Percentiles rank a stretch among this genome's conserved stretches.
These are phyloP conservation scores for Eleusine coracana DNA, from an alignment of 176 grass and related monocot species.

Conservation along the genomic window DNA sequence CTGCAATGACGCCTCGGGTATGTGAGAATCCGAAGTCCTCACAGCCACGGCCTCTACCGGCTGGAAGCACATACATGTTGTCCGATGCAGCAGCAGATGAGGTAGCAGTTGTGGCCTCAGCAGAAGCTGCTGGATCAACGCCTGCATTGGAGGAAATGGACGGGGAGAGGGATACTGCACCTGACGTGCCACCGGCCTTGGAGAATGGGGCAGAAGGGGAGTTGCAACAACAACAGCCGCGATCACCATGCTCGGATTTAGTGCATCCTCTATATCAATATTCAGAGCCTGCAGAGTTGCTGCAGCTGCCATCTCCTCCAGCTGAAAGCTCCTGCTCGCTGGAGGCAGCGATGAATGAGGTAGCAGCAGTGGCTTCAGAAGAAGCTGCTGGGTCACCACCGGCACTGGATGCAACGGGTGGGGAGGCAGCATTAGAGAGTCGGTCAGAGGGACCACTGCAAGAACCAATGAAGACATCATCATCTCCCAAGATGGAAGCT, in stretches of 20 bases:
- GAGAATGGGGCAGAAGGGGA: neutral
- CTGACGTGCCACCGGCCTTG: neutral
- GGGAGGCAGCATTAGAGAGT: neutral
- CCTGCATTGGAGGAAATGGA: neutral
- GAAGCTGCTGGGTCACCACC: neutral
- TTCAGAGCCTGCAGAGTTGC: neutral
- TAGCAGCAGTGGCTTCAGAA: neutral
- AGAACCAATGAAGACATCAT: constrained; percentile 1
- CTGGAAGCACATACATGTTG: neutral
- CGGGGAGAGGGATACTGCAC: neutral
- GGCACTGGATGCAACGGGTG: neutral
- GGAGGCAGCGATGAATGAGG: neutral
- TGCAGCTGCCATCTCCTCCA: neutral
- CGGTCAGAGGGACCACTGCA: neutral
- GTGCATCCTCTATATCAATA: constrained; percentile 13
- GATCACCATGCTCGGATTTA: neutral
- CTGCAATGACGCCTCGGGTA: neutral
- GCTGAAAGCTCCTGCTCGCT: neutral
- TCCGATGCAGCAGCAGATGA: neutral
- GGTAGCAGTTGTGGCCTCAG: neutral
- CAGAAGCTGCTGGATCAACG: neutral
- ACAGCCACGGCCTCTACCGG: constrained; percentile 1
- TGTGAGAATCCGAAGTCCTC: constrained; percentile 27
- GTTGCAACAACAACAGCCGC: constrained; percentile 17
- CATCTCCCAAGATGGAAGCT: neutral